These are phyloP conservation scores for Vaccinium macrocarpon DNA, from an alignment of 148 eudicot species.

Conservation along the genomic window DNA sequence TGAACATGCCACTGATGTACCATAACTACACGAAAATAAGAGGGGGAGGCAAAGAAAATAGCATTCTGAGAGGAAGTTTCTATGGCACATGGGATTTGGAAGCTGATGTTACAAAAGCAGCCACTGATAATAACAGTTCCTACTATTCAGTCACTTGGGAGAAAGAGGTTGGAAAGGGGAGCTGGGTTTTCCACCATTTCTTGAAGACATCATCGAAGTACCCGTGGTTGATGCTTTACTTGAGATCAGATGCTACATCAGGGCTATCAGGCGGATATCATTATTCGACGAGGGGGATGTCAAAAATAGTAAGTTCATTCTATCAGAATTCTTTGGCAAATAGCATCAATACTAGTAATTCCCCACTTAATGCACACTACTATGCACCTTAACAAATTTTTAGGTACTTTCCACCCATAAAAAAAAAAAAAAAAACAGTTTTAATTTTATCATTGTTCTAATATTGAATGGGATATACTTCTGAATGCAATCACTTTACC, in stretches of 20 bases:
- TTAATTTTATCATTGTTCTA: too few species aligned
- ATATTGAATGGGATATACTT: background rate
- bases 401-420: background rate
- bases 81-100: slow-evolving; percentile 35
- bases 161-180: slow-evolving; percentile 33
- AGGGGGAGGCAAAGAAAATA: background rate
- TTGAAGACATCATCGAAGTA: slow-evolving; percentile 29
- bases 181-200: slow-evolving; percentile 34
- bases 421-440: too few species aligned
- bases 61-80: slow-evolving; percentile 22
- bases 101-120: slow-evolving; percentile 16
- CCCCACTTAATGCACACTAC: too few species aligned
- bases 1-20: slow-evolving; percentile 35
- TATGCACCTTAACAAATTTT: background rate
- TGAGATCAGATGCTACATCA: slow-evolving; percentile 30
- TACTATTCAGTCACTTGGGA: slow-evolving; percentile 29
- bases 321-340: background rate
- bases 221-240: slow-evolving; percentile 41
- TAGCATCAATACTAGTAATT: background rate
- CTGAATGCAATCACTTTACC: background rate
- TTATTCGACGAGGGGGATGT: slow-evolving; percentile 34
- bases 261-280: slow-evolving; percentile 39
- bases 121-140: slow-evolving; percentile 17
- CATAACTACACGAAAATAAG: slow-evolving; percentile 24
- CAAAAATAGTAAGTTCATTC: slow-evolving; percentile 25